phyloP scores from a whole-genome alignment of 768 basidiomycete species.

The Mycena galopus region DNA sequence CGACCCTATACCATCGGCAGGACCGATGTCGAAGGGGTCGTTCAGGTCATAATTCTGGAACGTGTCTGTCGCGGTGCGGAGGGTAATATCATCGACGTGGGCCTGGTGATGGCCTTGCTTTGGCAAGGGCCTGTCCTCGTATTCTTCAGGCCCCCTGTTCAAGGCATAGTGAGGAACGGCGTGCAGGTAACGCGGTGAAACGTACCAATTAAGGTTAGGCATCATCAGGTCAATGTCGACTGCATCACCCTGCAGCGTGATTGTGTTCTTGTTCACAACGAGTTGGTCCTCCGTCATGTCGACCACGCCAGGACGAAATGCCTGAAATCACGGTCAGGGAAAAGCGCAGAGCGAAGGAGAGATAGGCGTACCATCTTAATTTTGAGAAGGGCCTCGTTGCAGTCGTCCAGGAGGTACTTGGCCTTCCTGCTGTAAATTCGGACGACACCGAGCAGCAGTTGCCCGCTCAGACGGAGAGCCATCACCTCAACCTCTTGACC shows the following conservation, averaged over 20 bases:
- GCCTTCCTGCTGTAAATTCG: slow-evolving; percentile 98
- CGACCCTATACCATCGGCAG: slow-evolving; percentile 87
- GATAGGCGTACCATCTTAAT: slow-evolving; percentile 84
- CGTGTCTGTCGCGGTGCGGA: slow-evolving; percentile 77
- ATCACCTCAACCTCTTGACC: slow-evolving; percentile 93
- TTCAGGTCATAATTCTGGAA: slow-evolving; percentile 75
- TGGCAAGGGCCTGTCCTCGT: slow-evolving; percentile 75
- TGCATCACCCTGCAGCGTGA: slow-evolving; percentile 84
- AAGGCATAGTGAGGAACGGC: slow-evolving; percentile 29
- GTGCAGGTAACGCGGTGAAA: not conserved
- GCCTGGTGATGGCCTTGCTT: slow-evolving; percentile 86
- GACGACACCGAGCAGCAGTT: slow-evolving; percentile 95
- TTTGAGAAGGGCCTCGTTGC: slow-evolving; percentile 94
- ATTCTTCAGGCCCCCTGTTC: slow-evolving; percentile 83
- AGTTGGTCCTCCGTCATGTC: slow-evolving; percentile 97
- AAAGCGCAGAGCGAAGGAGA: not conserved
- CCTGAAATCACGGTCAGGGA: slow-evolving; percentile 58
- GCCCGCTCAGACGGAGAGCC: slow-evolving; percentile 96
- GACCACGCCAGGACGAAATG: slow-evolving; percentile 94
- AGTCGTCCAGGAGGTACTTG: slow-evolving; percentile 97
- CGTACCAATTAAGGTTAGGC: slow-evolving; percentile 86
- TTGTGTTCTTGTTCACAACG: slow-evolving; percentile 86
- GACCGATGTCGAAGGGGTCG: slow-evolving; percentile 85
- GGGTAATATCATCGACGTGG: slow-evolving; percentile 89
- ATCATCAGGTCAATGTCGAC: slow-evolving; percentile 86